A percentile compares a stretch with the other conserved stretches of the same genome.
Conservation (phyloP, 495 filamentous ascomycete species). For the Podospora tetraspora region DNA sequence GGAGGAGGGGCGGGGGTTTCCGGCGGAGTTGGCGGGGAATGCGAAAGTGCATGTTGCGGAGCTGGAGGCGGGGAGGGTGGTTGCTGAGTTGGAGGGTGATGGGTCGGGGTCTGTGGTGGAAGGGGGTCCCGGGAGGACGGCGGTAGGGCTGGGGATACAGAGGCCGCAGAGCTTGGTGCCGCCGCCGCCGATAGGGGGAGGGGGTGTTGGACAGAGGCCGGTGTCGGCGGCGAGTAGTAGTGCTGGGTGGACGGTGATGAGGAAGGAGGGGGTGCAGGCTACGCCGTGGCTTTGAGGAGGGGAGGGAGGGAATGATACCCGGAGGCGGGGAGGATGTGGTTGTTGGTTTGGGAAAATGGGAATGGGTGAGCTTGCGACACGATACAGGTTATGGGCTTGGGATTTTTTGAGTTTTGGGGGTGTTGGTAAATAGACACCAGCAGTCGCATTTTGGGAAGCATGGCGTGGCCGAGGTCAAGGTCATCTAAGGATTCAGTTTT, state of each 20-base stretch:
- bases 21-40: background rate
- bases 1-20: background rate
- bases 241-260: slow-evolving; percentile 15
- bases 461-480: background rate
- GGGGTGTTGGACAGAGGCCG: background rate
- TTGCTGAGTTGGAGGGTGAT: background rate
- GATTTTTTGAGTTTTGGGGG: background rate
- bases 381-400: background rate
- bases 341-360: background rate
- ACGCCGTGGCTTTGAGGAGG: slow-evolving; percentile 13
- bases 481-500: background rate
- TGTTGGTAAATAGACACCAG: background rate
- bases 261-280: slow-evolving; percentile 8
- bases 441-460: background rate
- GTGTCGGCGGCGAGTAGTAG: slow-evolving; percentile 7
- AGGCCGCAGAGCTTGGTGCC: background rate
- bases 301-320: background rate
- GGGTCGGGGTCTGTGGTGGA: no score
- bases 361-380: background rate
- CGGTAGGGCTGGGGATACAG: background rate
- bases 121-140: no score
- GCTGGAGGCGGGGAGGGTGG: background rate
- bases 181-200: background rate
- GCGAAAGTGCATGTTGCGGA: background rate
- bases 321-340: background rate